Conservation (phyloP, 805 yeast genomes). For the Saccharomycopsis sp. region DNA sequence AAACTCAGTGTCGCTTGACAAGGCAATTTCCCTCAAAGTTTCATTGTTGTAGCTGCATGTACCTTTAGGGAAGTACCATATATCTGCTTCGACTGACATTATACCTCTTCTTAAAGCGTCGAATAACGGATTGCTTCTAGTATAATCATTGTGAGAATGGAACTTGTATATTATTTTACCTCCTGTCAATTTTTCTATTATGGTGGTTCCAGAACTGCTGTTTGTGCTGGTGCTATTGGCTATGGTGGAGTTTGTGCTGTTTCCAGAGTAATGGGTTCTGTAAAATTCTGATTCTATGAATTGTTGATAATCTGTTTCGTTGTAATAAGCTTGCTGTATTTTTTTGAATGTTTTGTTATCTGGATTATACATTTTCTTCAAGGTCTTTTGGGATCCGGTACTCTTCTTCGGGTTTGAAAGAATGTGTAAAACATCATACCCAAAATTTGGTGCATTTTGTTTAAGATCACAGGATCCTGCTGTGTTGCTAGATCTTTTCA, state of each 20-base stretch:
- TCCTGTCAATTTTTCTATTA: constrained; percentile 15
- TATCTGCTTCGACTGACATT: constrained; percentile 57
- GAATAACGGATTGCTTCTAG: constrained; percentile 50
- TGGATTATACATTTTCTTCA: not conserved
- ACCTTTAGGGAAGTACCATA: constrained; percentile 36
- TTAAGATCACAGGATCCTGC: not conserved
- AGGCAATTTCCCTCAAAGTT: constrained; percentile 9
- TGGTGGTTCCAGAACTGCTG: constrained; percentile 4
- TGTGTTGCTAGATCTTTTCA: not conserved
- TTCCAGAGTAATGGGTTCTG: not conserved
- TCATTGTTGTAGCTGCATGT: constrained; percentile 8
- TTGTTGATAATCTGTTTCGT: not conserved
- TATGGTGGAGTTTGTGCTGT: not conserved
- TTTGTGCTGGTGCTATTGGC: not conserved
- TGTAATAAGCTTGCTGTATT: constrained; percentile 6
- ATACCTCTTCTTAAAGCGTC: constrained; percentile 51
- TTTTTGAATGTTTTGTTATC: not conserved
- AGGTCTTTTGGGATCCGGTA: not conserved
- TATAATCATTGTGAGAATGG: constrained; percentile 68
- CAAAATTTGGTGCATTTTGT: not conserved
- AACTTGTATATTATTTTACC: constrained; percentile 25
- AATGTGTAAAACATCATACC: not conserved
- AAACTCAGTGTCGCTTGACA: constrained; percentile 10
- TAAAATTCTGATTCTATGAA: constrained; percentile 9
- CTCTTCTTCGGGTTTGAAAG: not conserved